Evolutionary conservation across 2,329 filamentous ascomycete species (phyloP).

Genomic region (Raffaelea arxii): DNA sequence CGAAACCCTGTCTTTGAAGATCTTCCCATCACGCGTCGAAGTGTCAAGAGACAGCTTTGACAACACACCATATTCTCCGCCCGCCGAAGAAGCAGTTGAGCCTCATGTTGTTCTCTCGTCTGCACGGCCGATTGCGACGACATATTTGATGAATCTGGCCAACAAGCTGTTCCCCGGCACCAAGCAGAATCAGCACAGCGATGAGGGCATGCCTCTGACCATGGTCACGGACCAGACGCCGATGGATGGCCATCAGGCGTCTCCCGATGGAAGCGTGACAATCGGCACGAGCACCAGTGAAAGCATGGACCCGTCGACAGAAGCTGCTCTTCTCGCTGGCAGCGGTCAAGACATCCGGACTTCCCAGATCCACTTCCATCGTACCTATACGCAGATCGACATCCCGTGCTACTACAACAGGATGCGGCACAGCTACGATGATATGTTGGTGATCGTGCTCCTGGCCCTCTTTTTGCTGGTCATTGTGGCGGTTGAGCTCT

Average conservation of each 20-base stretch:
- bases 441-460: constrained; percentile 21
- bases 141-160: constrained; percentile 12
- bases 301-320: neutral
- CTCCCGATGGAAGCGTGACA: neutral
- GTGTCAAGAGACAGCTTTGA: constrained; percentile 2
- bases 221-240: neutral
- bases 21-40: too few species aligned
- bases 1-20: too few species aligned
- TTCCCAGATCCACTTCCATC: neutral
- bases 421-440: constrained; percentile 16
- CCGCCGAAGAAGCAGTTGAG: neutral
- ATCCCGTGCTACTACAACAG: constrained; percentile 13
- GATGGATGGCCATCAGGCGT: neutral
- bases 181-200: neutral
- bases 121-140: constrained; percentile 11
- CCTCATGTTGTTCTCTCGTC: constrained; percentile 8
- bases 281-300: neutral
- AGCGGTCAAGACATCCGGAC: neutral
- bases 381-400: neutral
- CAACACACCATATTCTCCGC: constrained; percentile 10
- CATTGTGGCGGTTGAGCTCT: constrained; percentile 20
- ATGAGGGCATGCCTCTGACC: neutral
- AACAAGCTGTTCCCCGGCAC: neutral
- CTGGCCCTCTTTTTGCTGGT: constrained; percentile 19
- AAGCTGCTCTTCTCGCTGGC: neutral